phyloP scores from a whole-genome alignment of 2,329 filamentous ascomycete genomes.

The Fusarium ramigenum region DNA sequence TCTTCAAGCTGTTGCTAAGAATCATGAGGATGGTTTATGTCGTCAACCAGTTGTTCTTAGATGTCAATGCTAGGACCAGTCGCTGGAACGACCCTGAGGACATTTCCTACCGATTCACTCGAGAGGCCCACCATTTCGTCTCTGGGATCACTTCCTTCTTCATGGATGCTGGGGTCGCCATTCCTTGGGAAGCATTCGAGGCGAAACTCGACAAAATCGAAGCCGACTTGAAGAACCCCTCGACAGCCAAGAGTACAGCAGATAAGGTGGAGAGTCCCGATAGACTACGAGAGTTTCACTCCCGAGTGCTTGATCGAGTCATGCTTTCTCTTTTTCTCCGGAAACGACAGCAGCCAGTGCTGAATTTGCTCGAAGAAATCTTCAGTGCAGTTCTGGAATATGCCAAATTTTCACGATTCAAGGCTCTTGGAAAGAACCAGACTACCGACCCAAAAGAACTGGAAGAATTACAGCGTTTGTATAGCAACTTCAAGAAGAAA shows the following conservation, averaged over 20 bases:
- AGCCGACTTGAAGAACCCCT: conserved; percentile 57
- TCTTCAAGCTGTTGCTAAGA: conserved; percentile 84
- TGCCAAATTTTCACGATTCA: conserved; percentile 60
- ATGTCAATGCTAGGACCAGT: conserved; percentile 56
- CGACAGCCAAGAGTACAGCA: conserved; percentile 47
- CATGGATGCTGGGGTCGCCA: conserved; percentile 78
- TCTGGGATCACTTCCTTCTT: conserved; percentile 78
- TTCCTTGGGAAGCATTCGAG: conserved; percentile 78
- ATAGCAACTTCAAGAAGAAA: conserved; percentile 74
- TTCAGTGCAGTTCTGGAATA: conserved; percentile 79
- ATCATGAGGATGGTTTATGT: conserved; percentile 83
- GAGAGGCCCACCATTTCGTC: conserved; percentile 84
- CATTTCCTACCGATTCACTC: conserved; percentile 67
- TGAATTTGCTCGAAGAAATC: conserved; percentile 79
- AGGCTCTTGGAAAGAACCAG: conserved; percentile 45
- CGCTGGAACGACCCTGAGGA: conserved; percentile 51
- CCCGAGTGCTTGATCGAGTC: conserved; percentile 77
- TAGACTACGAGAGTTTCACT: conserved; percentile 74
- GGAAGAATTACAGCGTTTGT: conserved; percentile 57
- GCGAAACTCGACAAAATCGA: conserved; percentile 72
- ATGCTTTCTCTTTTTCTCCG: conserved; percentile 77
- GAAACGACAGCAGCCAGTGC: conserved; percentile 77
- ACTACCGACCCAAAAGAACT: conserved; percentile 11
- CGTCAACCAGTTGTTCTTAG: conserved; percentile 70
- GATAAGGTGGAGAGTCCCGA: conserved; percentile 64